Base-by-base conservation (phyloP, 805 yeast species). In the Cyberlindnera petersonii region DNA sequence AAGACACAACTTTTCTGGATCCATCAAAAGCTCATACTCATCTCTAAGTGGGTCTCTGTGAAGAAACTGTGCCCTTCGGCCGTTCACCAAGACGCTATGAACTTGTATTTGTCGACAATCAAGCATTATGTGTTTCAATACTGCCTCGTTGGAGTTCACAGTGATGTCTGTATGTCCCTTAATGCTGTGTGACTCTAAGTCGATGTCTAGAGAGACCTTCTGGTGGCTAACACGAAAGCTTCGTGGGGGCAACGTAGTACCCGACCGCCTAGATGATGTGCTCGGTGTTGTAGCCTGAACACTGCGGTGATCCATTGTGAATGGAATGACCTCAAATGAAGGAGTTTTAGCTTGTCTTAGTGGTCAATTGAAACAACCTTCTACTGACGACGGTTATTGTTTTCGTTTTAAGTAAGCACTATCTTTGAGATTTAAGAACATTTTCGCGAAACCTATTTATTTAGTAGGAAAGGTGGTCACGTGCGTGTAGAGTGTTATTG, bases 111-210 rank as follows among this genome's bases (percentile, higher is more conserved):
- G 86, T 37, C 95, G 75, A 43, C 95, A 86, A 58, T 93, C 98
- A 36, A 93, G 65, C 37, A 75, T 74, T 19, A 93, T 66, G 9
- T 66, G 64, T 41, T 74, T 75, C 31, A 91, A 64, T 1, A 67
- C 53, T 16, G 79, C 65, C 36, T 79, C 75, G 13, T 76, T 64
- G 0, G 98, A 97, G 14, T 85, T 69, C 3, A 89, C 68, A 2
- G 93, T 82, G 23, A 93, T 64, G 55, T 89, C 97, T 0, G 97
- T 87, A 48, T 75, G 71, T 13, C 98, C 98, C 0, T 54, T 56
- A 6, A 88, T 64, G 16, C 64, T 53, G 45, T 74, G 71, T 14
- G 69, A 66, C n/a, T 78, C 72, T 30, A 89, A 65, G 58, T 88
- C 95, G 4, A 91, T 77, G 56, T 89, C 95, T 15, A 91, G 63